These are phyloP conservation scores for Termitomyces sp. DNA, from an alignment of 768 basidiomycete species.

Conservation along the genomic window DNA sequence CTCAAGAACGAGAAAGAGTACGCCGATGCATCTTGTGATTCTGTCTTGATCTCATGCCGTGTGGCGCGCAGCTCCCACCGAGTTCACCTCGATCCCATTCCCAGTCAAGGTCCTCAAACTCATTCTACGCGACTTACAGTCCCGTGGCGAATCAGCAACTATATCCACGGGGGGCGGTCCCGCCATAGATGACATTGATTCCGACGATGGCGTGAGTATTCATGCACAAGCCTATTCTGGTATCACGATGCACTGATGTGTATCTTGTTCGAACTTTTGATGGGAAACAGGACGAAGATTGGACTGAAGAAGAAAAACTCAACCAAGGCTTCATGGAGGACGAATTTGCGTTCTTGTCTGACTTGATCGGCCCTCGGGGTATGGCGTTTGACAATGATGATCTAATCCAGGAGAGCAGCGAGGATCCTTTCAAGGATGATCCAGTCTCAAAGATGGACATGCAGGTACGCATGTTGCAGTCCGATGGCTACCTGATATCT, in stretches of 20 bases:
- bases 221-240: not conserved
- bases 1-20: constrained; percentile 82
- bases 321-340: constrained; percentile 57
- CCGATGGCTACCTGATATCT: not conserved
- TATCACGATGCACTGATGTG: constrained; percentile 4
- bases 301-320: constrained; percentile 81
- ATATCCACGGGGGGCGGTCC: constrained; percentile 45
- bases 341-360: constrained; percentile 81
- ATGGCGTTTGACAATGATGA: constrained; percentile 75
- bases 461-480: constrained; percentile 31
- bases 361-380: constrained; percentile 71
- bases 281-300: constrained; percentile 69
- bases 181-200: constrained; percentile 50
- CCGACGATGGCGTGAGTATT: constrained; percentile 69
- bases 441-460: constrained; percentile 86
- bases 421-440: constrained; percentile 86
- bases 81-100: constrained; percentile 85
- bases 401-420: constrained; percentile 65
- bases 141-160: constrained; percentile 67
- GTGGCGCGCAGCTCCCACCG: constrained; percentile 60
- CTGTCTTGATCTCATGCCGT: constrained; percentile 5
- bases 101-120: constrained; percentile 91
- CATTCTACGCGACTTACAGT: constrained; percentile 77
- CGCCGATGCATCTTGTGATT: constrained; percentile 22
- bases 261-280: not conserved